phyloP scores from a whole-genome alignment of 1,284 basidiomycete genomes.

The Sporisorium iseilematis-ciliati region DNA sequence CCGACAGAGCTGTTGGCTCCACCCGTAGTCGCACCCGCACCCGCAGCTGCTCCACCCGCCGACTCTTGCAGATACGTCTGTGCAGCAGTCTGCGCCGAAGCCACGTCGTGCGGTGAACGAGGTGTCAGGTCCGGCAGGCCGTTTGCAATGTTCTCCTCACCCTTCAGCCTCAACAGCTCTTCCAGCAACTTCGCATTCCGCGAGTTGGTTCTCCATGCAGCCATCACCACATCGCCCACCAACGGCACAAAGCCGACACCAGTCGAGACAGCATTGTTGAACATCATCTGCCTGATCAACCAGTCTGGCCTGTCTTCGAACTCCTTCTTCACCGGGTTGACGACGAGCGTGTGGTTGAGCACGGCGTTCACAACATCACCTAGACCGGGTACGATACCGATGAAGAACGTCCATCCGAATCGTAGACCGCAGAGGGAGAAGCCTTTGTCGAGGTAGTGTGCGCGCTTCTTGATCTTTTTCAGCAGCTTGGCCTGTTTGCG shows the following conservation, averaged over 20 bases:
- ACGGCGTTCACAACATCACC: slow-evolving; percentile 78
- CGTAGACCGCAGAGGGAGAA: slow-evolving; percentile 84
- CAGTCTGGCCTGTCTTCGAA: slow-evolving; percentile 73
- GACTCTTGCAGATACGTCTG: slow-evolving; percentile 25
- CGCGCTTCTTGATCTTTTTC: slow-evolving; percentile 73
- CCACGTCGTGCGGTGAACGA: slow-evolving; percentile 26
- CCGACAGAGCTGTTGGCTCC: slow-evolving; percentile 14
- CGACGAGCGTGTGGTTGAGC: slow-evolving; percentile 82
- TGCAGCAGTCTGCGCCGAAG: slow-evolving; percentile 29
- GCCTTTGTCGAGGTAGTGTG: slow-evolving; percentile 91
- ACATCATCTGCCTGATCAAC: slow-evolving; percentile 73
- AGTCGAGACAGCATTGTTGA: slow-evolving; percentile 82
- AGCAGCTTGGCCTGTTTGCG: slow-evolving; percentile 80
- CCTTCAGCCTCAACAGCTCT: slow-evolving; percentile 53
- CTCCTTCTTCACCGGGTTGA: slow-evolving; percentile 79
- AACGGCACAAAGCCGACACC: slow-evolving; percentile 82
- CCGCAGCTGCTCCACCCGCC: background rate
- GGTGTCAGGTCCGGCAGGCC: slow-evolving; percentile 56
- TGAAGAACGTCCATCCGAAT: slow-evolving; percentile 79
- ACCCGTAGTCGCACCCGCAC: background rate
- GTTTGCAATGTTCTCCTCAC: slow-evolving; percentile 59
- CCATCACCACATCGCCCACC: slow-evolving; percentile 80
- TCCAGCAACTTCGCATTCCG: slow-evolving; percentile 77
- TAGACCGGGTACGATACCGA: slow-evolving; percentile 79
- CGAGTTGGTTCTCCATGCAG: slow-evolving; percentile 88